Base-by-base conservation (phyloP, 1,284 basidiomycete genomes). In the Tilletia horrida region DNA sequence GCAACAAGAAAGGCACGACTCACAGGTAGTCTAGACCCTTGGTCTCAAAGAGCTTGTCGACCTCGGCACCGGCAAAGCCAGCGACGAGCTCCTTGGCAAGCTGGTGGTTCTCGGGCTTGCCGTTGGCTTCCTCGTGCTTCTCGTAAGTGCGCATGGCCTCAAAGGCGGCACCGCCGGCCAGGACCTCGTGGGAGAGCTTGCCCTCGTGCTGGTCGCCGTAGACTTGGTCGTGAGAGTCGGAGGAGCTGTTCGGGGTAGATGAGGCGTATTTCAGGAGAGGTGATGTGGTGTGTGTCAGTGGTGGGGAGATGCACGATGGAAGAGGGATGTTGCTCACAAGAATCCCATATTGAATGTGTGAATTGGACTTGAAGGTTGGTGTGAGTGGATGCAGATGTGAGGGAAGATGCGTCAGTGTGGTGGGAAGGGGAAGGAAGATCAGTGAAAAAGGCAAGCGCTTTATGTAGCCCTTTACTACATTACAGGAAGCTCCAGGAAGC, bases 81-180 rank as follows among this genome's bases (percentile, higher is more conserved):
- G 85, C 86, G 40, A 79, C 63, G 64, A 79, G 63, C 74, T 82
- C 81, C n/a, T 85, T 85, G 31, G 86, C 86, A 68, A 85, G 62
- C 25, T 68, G 70, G 70, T 78, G 74, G 25, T 40, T 40, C 11
- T 40, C 35, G 35, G 69, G 67, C 59, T 69, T 70, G 64, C 67
- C 69, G 23, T 82, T 84, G 71, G 85, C 85, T 44, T 61, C 76
- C 14, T 76, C 74, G 29, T 84, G 85, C 2, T 86, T 76, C 76
- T 88, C 86, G 79, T 87, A 88, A 8, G 85, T 85, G 72, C 86
- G 86, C 21, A 85, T 85, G 59, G 86, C 87, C 84, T 87, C 68
- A 44, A 73, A 68, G 42, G 62, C 66, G 55, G 40, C 27, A 64
- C 67, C 44, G 67, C 61, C 23, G 40, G 86, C 87, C 74, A 89